Base-by-base conservation (phyloP, 768 basidiomycete species). In the Tylopilus cervinicoccineus region DNA sequence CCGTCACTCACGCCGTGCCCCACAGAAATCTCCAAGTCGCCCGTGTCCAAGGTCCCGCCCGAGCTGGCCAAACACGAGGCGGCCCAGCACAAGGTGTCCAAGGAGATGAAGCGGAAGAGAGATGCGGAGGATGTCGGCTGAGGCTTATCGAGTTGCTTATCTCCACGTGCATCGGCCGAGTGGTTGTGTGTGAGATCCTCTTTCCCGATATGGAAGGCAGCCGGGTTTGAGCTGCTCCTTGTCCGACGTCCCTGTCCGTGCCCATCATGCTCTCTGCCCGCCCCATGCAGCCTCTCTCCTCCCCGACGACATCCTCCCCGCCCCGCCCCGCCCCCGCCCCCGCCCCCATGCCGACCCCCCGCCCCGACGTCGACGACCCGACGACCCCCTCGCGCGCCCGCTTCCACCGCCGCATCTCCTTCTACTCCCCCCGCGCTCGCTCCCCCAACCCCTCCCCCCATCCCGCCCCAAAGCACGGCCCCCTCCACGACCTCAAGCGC, bases 101-200 rank as follows among this genome's bases (percentile, higher is more conserved):
- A 84, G 61, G 93, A 95, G 69, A 96, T 95, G 93, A 96, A 94
- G 75, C 78, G 91, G 58, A 93, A 91, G 73, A 78, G 90, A 34
- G 90, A 93, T 23, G 86, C 76, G 40, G 90, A 93, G 23, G 90
- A 92, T 66, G 69, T 80, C 56, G 83, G 75, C 1, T 83, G 38
- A 58, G 11, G 9, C 19, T n/a, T n/a, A n/a, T n/a, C n/a, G n/a
- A n/a, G n/a, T n/a, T n/a, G n/a, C n/a, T n/a, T n/a, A n/a, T n/a
- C n/a, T n/a, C n/a, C n/a, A n/a, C n/a, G n/a, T 27, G 26, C 5
- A 27, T 45, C 58, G 51, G 59, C 51, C 58, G 59, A 58, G 26
- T 41, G n/a, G n/a, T 43, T 19, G 19, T 42, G 47, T n/a, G n/a
- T n/a, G n/a, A n/a, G n/a, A n/a, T n/a, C n/a, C n/a, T n/a, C n/a